Base-by-base conservation (phyloP, 768 basidiomycete genomes). In the Ramaria sp. region DNA sequence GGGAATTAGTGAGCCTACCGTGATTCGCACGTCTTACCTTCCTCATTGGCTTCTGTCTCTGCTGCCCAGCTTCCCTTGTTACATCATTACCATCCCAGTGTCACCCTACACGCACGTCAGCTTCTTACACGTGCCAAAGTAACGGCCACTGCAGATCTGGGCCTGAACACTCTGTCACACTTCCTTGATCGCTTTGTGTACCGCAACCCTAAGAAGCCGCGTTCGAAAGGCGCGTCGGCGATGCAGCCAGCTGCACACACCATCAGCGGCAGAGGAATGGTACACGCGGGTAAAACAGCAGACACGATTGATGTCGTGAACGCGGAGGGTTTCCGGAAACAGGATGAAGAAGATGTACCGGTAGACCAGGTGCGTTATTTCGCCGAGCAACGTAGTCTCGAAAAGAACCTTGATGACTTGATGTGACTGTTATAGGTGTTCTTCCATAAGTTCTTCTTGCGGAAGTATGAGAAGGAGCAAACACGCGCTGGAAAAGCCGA, bases 151-250 rank as follows among this genome's bases (percentile, higher is more conserved):
- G 78, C 90, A 0, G 94, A 98, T 63, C 84, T 99, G 47, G 83
- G 88, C 9, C 82, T 92, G 55, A 93, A 96, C 70, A 94, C 93
- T 0, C 79, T 97, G 22, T 84, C 88, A 0, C 89, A 93, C 62
- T 97, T 99, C 79, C 78, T 98, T 38, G 96, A 98, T 65, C 81
- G 94, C 2, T 97, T 98, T 70, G 89, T 97, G 41, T 97, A 91
- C 73, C 90, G 93, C 68, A 97, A 98, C 65, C 84, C 93, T 0
- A 98, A 97, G 71, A 83, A 85, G 61, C 59, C 69, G 1, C 75
- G 72, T 54, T 70, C 78, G 7, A 85, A 82, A 63, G 94, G 93
- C n/a, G 74, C 80, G 0, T 89, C 85, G 58, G 87, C 88, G 52
- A 98, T 98, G 96, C 95, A 99, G 69, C 92, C 92, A n/a, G 85